Percentiles rank a stretch among this genome's conserved stretches.
Conservation (phyloP, 306 rosid genomes). For the Cucumis hystrix region DNA sequence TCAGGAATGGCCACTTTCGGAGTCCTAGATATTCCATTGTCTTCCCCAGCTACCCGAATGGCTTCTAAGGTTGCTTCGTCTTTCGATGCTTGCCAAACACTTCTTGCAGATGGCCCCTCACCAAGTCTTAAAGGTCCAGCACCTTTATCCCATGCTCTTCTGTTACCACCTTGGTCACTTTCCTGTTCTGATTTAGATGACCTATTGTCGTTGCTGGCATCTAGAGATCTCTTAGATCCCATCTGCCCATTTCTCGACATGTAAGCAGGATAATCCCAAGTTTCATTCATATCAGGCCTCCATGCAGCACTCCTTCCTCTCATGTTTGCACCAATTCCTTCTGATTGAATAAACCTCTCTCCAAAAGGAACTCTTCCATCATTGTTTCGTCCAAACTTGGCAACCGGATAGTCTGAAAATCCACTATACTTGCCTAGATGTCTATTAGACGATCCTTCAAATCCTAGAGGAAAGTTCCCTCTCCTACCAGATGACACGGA, state of each 20-base stretch:
- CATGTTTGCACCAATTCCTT: conserved; percentile 53
- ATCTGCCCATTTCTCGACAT: conserved; percentile 69
- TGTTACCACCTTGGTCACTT: conserved; percentile 59
- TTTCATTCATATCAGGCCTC: conserved; percentile 70
- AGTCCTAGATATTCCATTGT: conserved; percentile 61
- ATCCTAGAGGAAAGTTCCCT: conserved; percentile 60
- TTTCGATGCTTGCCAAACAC: conserved; percentile 98
- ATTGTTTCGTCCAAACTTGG: conserved; percentile 69
- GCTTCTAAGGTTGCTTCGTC: conserved; percentile 98
- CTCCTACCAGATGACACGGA: conserved; percentile 78
- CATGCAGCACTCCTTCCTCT: conserved; percentile 78
- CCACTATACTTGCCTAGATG: conserved; percentile 71
- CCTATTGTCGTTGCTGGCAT: conserved; percentile 62
- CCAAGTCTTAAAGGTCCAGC: conserved; percentile 67
- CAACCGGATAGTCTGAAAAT: conserved; percentile 51
- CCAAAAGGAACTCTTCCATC: conserved; percentile 59
- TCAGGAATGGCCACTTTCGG: conserved; percentile 79
- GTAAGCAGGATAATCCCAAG: conserved; percentile 64
- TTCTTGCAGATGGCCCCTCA: conserved; percentile 98
- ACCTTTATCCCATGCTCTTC: conserved; percentile 92
- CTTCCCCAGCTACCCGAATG: conserved; percentile 90
- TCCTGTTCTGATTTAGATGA: conserved; percentile 73
- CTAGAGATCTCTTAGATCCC: conserved; percentile 58
- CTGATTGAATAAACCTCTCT: conserved; percentile 70
- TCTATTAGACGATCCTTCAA: conserved; percentile 64